Conservation (phyloP, 495 filamentous ascomycete genomes). For the Chaetomium tenue region DNA sequence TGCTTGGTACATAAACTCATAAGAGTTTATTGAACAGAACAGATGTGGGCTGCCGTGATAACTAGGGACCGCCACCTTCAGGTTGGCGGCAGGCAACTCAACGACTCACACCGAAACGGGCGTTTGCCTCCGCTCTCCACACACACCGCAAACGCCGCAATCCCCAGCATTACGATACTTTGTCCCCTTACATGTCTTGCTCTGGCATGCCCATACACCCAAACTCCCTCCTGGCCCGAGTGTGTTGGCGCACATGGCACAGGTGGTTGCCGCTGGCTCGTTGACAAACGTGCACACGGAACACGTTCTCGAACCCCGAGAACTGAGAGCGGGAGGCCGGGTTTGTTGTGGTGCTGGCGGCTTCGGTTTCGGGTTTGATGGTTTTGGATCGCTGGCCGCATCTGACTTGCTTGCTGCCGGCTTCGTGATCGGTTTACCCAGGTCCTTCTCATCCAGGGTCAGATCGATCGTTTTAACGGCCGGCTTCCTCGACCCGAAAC, state of each 20-base stretch:
- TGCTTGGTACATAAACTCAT: no score
- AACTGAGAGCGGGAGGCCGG: neutral
- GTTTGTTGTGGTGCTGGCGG: neutral
- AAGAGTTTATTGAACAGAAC: no score
- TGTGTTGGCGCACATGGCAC: conserved; percentile 64
- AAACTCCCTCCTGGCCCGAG: conserved; percentile 51
- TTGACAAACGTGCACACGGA: conserved; percentile 64
- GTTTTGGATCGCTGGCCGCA: no score
- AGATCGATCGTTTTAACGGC: neutral
- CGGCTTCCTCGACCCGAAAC: conserved; percentile 21
- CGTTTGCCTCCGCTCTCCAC: conserved; percentile 47
- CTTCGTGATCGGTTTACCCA: neutral
- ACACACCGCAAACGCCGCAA: conserved; percentile 64
- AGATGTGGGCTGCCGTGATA: no score
- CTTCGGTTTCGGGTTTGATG: neutral
- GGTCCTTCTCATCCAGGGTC: neutral
- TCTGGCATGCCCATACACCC: conserved; percentile 59
- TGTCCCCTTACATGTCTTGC: conserved; percentile 50
- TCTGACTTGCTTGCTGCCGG: neutral
- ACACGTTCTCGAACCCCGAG: conserved; percentile 39
- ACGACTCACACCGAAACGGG: neutral
- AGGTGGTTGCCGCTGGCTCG: conserved; percentile 50
- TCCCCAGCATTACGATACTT: conserved; percentile 64
- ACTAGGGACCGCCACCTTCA: neutral
- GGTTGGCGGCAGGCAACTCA: neutral